Base-by-base conservation (phyloP, 1,139 yeast species). In the Zygotorulaspora mrakii region DNA sequence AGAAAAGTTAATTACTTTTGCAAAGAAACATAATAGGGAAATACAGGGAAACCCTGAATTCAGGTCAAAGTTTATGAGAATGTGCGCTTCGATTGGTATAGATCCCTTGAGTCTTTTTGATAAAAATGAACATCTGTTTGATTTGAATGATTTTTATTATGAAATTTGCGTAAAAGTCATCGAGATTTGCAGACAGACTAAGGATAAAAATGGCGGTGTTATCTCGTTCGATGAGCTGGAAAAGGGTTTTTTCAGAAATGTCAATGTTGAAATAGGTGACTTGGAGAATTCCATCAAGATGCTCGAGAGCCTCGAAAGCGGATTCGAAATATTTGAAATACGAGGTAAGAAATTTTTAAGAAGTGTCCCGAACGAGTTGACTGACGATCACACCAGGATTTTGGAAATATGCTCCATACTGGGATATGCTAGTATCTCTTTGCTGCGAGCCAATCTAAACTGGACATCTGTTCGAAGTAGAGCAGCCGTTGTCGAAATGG, bases 21-120 rank as follows among this genome's bases (percentile, higher is more conserved):
- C 89, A n/a, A 67, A 66, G 37, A 77, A 74, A 11, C 79, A 80
- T 53, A 73, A 76, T 18, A 67, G 70, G 10, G 88, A 83, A 52
- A 80, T 87, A 40, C 66, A 74, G 39, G 70, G 68, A 40, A 81
- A 83, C 55, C 71, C 79, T 1, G 79, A 79, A 44, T 79, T 85
- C 57, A 65, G 91, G 31, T 67, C 73, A 18, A 80, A 82, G 56
- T 86, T 87, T 62, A 77, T 85, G 33, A 75, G 76, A 45, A 79
- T 87, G 71, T 84, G 95, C 53, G 69, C 73, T 16, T 78, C 82
- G 54, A 79, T 85, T 13, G 95, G 95, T 1, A 78, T 86, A n/a
- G 95, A 87, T 57, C 91, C 95, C 1, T 61, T 86, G 29, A 81
- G 80, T 26, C 27, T 61, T 11, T 59, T 58, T 35, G 59, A 59